These are phyloP conservation scores for Teratosphaeria nubilosa DNA, from an alignment of 2,329 filamentous ascomycete genomes.

Conservation along the genomic window DNA sequence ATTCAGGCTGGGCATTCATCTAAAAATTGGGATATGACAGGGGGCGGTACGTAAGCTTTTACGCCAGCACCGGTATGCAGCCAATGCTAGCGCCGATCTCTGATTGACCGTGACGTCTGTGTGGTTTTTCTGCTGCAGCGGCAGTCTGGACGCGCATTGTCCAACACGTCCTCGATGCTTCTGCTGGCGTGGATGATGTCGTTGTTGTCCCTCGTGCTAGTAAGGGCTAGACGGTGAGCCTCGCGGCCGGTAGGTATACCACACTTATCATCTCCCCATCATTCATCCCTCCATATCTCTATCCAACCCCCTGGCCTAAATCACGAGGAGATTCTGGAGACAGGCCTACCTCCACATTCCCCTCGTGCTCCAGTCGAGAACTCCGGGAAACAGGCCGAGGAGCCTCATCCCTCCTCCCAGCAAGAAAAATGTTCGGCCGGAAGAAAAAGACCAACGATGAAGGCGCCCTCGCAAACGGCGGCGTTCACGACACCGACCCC, in stretches of 20 bases:
- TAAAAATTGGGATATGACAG: background rate
- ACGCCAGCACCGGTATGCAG: background rate
- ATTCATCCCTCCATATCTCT: background rate
- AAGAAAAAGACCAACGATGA: constrained; percentile 13
- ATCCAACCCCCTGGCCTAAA: background rate
- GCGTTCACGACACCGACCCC: constrained; percentile 1
- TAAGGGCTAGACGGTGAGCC: background rate
- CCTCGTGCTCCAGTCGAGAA: background rate
- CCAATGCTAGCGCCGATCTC: background rate
- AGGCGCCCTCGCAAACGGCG: constrained; percentile 3
- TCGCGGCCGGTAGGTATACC: background rate
- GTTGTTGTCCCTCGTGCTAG: background rate
- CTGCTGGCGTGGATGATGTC: background rate
- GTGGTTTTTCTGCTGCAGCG: background rate
- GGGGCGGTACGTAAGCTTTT: background rate
- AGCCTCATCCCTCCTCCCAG: background rate
- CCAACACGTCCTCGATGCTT: background rate
- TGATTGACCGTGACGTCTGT: background rate
- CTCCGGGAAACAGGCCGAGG: background rate
- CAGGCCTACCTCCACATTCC: background rate
- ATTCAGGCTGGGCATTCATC: background rate
- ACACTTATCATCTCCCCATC: background rate
- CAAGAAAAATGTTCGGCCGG: constrained; percentile 23
- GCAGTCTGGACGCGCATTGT: background rate
- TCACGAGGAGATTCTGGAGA: background rate